Base-by-base conservation (phyloP, 371 early-diverging fungal genomes). In the Rhizopus arrhizus region DNA sequence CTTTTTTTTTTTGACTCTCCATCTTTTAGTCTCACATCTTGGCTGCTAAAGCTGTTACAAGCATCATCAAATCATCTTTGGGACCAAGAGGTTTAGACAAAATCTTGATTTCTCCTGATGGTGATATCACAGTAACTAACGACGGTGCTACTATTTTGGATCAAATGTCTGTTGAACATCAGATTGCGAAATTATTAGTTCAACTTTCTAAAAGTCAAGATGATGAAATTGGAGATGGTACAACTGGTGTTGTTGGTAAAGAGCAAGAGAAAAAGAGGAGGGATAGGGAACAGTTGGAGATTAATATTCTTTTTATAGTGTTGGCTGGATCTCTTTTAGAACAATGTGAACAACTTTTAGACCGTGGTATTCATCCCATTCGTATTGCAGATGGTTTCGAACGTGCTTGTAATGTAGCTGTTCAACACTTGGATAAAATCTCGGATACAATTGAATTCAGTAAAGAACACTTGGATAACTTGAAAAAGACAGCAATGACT, bases 201-300 rank as follows among this genome's bases (percentile, higher is more conserved):
- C 96, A 99, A 78, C 82, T 99, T 52, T 96, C 97, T 59, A 92
- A 97, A 82, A 89, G 95, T 61, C 99, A 99, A 85, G 99, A 99
- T 82, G 97, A 99, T 70, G 99, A 99, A 83, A 97, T 99, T 75
- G 99, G 99, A 61, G 99, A 99, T 81, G 99, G 99, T 58, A 99
- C 99, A 35, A 99, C 99, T 13, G 96, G 99, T 73, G 98, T 99
- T 62, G 99, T 99, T 70, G 90, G 93, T 92, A 81, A 60, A 22
- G 22, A 22, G 2, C 22, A 22, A 22, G 22, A 22, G 2, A 22
- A 22, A 22, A 22, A 22, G 2, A 22, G 22, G 2, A 1, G 22
- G 22, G 22, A 22, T 22, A n/a, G 22, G 22, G 22, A 22, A 22
- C 22, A 22, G 22, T 22, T 22, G 22, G 22, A 29, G 12, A 12